Evolutionary conservation across 1,284 basidiomycete genomes (phyloP), one percentile per base, ranked within the genome.

Genomic region (Ustilago shanxiensis): DNA sequence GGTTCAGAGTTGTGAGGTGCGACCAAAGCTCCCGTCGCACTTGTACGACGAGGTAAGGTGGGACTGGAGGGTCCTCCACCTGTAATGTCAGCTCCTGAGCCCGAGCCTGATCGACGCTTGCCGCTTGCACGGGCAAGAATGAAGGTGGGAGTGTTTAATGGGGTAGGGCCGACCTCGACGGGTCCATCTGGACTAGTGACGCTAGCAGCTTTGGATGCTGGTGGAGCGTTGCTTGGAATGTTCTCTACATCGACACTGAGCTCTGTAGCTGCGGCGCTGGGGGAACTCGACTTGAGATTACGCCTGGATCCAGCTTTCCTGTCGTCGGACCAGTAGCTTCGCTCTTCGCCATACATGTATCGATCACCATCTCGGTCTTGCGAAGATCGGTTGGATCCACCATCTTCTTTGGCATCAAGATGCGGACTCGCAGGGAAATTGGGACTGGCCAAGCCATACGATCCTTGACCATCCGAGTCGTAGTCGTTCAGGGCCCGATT

Each of bases 101-200:
- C 65, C 0, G 79, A 79, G 2, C 74, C 66, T 8, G 72, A 71
- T 2, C 72, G 56, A 13, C 73, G 60, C 55, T 78, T 79, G 29
- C 77, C 78, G 20, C 65, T 71, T 0, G 79, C 55, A 13, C 79
- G 41, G 9, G 78, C 69, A 10, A 83, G 72, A 35, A 81, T 78
- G 22, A 81, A 79, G 0, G 81, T 83, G 10, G 83, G 83, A 37
- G 83, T 84, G 60, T 85, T 85, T 24, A 80, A 76, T n/a, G 83
- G 83, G 20, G 83, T 85, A 2, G 83, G 83, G 0, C 83, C 83
- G 1, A 78, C 72, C 47, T 78, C 71, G 24, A 74, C 62, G 20
- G 65, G 65, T 24, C 60, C 68, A 47, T 63, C 68, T n/a, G 66
- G 75, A 39, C 67, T 70, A 3, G 39, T 63, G n/a, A 60, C 55